phyloP scores from a whole-genome alignment of 148 eudicot genomes.

The Heliosperma pusillum region DNA sequence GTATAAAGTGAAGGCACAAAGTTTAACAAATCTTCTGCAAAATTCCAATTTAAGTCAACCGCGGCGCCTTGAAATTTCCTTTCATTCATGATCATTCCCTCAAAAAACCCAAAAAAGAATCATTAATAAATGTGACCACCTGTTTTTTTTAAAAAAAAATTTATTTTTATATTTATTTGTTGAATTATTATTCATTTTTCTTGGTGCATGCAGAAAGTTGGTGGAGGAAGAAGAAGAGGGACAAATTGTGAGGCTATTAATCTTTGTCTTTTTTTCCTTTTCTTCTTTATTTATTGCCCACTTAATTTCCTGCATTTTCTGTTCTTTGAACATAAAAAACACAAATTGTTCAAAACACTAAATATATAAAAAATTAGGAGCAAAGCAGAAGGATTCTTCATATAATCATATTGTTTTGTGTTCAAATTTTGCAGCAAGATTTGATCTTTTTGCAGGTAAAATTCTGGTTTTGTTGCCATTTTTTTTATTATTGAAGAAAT shows the following conservation, averaged over 20 bases:
- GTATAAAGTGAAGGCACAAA: slow-evolving; percentile 6
- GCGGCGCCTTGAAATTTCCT: slow-evolving; percentile 5
- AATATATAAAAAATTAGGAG: background rate
- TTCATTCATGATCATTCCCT: background rate
- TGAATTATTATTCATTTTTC: slow-evolving; percentile 4
- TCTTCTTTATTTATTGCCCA: slow-evolving; percentile 1
- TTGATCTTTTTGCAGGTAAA: slow-evolving; percentile 6
- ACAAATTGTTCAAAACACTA: background rate
- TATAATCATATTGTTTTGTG: background rate
- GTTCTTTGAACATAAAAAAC: background rate
- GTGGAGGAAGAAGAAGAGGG: slow-evolving; percentile 9
- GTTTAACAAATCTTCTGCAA: background rate
- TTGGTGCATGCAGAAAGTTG: slow-evolving; percentile 1
- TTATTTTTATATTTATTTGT: background rate
- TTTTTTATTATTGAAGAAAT: background rate
- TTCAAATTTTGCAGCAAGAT: background rate
- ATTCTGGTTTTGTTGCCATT: background rate
- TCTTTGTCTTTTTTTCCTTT: background rate
- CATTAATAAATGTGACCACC: background rate
- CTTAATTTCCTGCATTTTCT: background rate
- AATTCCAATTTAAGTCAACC: background rate
- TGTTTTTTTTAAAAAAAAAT: background rate
- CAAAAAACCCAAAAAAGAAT: background rate
- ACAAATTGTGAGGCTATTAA: slow-evolving; percentile 11
- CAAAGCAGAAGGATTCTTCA: background rate